Evolutionary conservation across 1,284 basidiomycete genomes (phyloP).

Genomic region (Cutaneotrichosporon cavernicola): DNA sequence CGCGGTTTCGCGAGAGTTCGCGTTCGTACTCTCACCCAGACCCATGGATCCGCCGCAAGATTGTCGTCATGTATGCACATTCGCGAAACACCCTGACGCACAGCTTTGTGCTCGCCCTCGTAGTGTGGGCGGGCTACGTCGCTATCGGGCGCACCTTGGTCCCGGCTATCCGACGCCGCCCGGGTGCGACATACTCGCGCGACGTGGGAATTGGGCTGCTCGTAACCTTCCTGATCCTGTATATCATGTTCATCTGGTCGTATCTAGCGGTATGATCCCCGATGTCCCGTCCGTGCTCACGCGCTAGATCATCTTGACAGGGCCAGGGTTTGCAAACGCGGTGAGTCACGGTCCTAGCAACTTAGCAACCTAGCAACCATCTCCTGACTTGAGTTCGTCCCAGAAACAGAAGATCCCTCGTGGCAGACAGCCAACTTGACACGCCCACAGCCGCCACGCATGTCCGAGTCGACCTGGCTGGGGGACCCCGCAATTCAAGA

Average conservation of each 20-base stretch:
- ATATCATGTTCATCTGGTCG: slow-evolving; percentile 69
- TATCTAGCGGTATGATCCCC: slow-evolving; percentile 61
- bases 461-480: not conserved
- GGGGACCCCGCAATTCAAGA: not conserved
- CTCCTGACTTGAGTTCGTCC: not conserved
- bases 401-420: not conserved
- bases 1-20: not conserved
- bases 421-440: not conserved
- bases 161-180: slow-evolving; percentile 60
- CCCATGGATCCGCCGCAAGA: slow-evolving; percentile 37
- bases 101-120: slow-evolving; percentile 40
- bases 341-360: slow-evolving; percentile 54
- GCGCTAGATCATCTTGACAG: slow-evolving; percentile 59
- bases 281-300: not conserved
- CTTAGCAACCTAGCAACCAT: not conserved
- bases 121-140: slow-evolving; percentile 61
- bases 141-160: slow-evolving; percentile 66
- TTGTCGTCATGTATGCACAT: slow-evolving; percentile 31
- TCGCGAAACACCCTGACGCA: not conserved
- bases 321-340: slow-evolving; percentile 68
- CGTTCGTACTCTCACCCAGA: not conserved
- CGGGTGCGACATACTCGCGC: slow-evolving; percentile 55
- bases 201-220: slow-evolving; percentile 62
- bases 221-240: slow-evolving; percentile 61
- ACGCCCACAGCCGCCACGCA: not conserved